phyloP scores from a whole-genome alignment of 768 basidiomycete species.

The Collybia mongolica region DNA sequence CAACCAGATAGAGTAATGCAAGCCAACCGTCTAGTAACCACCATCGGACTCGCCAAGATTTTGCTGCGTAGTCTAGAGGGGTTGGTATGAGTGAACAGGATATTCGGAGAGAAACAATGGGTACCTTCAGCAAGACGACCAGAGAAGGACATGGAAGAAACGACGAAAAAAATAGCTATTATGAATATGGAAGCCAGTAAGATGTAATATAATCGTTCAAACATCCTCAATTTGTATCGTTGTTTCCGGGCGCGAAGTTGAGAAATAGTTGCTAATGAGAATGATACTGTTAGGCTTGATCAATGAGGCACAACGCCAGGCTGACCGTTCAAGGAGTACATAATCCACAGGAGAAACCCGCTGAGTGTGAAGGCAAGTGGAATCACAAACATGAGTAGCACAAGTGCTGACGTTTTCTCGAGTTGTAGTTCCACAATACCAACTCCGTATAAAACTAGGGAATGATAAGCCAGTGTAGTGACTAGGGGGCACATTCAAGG shows the following conservation, averaged over 20 bases:
- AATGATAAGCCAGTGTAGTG: conserved; percentile 1
- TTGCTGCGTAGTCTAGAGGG: conserved; percentile 80
- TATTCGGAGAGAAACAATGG: conserved; percentile 13
- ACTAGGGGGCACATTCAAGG: not conserved
- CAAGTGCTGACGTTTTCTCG: conserved; percentile 83
- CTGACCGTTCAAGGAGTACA: conserved; percentile 84
- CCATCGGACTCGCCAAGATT: conserved; percentile 90
- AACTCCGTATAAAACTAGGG: conserved; percentile 82
- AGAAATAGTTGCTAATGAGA: conserved; percentile 70
- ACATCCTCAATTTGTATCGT: conserved; percentile 85
- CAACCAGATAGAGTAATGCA: conserved; percentile 79
- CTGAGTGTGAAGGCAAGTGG: conserved; percentile 96
- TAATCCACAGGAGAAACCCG: conserved; percentile 94
- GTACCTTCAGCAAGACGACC: conserved; percentile 88
- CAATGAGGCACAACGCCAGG: conserved; percentile 4
- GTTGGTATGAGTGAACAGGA: conserved; percentile 1
- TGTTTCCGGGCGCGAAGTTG: conserved; percentile 87
- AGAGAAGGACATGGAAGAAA: conserved; percentile 89
- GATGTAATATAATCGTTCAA: conserved; percentile 81
- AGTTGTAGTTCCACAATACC: conserved; percentile 93
- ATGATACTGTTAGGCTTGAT: not conserved
- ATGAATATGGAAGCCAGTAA: conserved; percentile 79
- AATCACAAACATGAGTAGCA: conserved; percentile 87
- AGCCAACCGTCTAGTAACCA: conserved; percentile 97
- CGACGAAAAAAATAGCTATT: conserved; percentile 87